Conservation (phyloP, 2,329 filamentous ascomycete species). For the Orbilia quercus region DNA sequence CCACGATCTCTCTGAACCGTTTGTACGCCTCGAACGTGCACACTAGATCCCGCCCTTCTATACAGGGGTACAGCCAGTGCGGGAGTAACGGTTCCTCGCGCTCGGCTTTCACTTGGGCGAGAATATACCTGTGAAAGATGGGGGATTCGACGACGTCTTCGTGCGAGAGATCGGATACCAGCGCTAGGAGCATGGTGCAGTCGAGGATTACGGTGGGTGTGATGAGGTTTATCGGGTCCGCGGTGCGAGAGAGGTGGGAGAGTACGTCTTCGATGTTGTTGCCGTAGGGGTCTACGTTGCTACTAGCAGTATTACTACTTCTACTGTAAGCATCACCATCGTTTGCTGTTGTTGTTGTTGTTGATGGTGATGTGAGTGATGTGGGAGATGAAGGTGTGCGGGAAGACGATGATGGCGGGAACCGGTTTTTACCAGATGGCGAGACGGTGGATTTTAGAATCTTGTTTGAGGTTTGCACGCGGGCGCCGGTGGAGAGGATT, state of each 20-base stretch:
- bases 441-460: constrained; percentile 20
- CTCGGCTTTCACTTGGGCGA: constrained; percentile 75
- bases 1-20: constrained; percentile 75
- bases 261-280: constrained; percentile 32
- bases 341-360: too few species aligned
- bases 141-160: constrained; percentile 62
- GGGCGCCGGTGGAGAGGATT: constrained; percentile 57
- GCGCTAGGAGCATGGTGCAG: constrained; percentile 76
- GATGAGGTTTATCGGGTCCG: constrained; percentile 46
- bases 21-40: constrained; percentile 75
- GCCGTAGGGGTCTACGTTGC: background rate
- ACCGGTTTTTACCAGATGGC: constrained; percentile 1
- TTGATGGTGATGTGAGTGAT: too few species aligned
- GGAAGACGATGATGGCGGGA: background rate
- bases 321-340: too few species aligned
- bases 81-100: constrained; percentile 71
- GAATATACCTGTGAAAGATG: constrained; percentile 70
- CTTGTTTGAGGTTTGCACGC: constrained; percentile 58
- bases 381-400: background rate
- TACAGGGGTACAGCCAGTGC: constrained; percentile 72
- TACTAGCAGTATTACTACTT: background rate
- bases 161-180: constrained; percentile 71
- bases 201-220: constrained; percentile 69
- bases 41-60: constrained; percentile 70
- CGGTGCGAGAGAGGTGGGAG: constrained; percentile 25